Conservation (phyloP, 345 rosid genomes). For the Aurinia saxatilis region DNA sequence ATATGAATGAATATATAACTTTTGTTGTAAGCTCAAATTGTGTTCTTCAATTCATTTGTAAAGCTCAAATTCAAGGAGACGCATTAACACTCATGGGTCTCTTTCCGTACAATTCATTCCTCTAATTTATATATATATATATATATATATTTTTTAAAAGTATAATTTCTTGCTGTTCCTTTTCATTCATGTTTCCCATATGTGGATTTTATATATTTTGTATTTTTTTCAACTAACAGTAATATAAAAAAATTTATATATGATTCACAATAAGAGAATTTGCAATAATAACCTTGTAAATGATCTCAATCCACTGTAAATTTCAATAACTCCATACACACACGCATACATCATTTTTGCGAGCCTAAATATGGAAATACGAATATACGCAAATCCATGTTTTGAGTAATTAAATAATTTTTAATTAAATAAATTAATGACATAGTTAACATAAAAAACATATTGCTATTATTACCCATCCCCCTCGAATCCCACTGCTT, state of each 20-base stretch:
- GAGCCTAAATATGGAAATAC: constrained; percentile 2
- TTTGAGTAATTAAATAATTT: background rate
- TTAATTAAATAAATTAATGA: background rate
- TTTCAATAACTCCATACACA: background rate
- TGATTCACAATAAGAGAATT: background rate
- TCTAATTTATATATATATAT: background rate
- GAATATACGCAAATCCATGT: constrained; percentile 20
- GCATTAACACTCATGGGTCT: background rate
- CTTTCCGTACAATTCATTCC: background rate
- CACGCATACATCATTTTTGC: background rate
- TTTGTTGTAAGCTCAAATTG: background rate
- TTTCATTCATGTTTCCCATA: constrained; percentile 12
- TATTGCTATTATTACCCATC: constrained; percentile 17
- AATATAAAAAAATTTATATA: background rate
- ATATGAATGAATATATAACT: no score
- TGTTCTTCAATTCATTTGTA: background rate
- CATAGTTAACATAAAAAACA: background rate
- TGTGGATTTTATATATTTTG: background rate
- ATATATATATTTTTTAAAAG: background rate
- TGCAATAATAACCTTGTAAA: background rate
- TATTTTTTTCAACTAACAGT: background rate
- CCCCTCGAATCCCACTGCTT: constrained; percentile 20
- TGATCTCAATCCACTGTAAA: background rate
- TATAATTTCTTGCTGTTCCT: background rate
- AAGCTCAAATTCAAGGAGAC: no score